Evolutionary conservation across 345 rosid species (phyloP).

Genomic region (Eucalyptus sideroxylon): DNA sequence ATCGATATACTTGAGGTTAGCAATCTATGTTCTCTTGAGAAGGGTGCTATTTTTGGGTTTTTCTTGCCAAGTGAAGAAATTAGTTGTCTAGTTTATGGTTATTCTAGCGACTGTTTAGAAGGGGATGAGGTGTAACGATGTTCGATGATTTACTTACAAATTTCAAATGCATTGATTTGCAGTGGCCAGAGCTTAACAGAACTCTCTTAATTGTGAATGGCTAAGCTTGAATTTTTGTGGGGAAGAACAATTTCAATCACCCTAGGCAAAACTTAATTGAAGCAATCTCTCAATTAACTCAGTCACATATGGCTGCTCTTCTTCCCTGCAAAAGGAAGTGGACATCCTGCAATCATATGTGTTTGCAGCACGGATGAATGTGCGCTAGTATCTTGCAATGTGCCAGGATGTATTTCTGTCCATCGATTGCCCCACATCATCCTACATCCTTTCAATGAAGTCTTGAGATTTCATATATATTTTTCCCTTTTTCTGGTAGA

Average conservation of each 20-base stretch:
- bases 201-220: not conserved
- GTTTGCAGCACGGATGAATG: not conserved
- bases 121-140: not conserved
- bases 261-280: not conserved
- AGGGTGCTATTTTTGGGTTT: not conserved
- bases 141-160: not conserved
- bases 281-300: not conserved
- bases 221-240: not conserved
- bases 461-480: not conserved
- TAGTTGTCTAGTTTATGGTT: not conserved
- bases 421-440: not conserved
- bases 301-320: not conserved
- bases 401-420: not conserved
- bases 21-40: not conserved
- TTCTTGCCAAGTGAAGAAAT: not conserved
- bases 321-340: not conserved
- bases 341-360: not conserved
- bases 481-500: not conserved
- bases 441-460: not conserved
- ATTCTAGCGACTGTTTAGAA: not conserved
- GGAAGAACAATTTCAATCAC: not conserved
- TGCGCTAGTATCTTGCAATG: not conserved
- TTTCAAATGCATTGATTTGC: not conserved
- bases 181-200: not conserved
- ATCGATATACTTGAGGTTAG: constrained; percentile 83